Evolutionary conservation across 345 rosid species (phyloP).

Genomic region (Brassica juncea): DNA sequence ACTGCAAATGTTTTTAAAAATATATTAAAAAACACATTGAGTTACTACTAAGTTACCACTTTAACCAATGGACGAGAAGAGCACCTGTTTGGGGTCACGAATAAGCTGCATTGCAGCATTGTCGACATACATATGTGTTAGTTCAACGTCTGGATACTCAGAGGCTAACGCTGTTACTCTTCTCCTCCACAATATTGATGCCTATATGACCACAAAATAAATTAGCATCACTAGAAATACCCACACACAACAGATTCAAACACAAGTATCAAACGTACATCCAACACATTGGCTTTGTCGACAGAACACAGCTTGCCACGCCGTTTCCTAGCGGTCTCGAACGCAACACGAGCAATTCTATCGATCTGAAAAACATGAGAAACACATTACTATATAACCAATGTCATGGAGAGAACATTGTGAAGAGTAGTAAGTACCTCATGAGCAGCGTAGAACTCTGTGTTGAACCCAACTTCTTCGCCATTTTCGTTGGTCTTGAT

Average conservation of each 20-base stretch:
- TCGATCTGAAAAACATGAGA: constrained; percentile 55
- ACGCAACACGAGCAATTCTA: constrained; percentile 94
- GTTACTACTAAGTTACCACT: background rate
- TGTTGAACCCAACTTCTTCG: constrained; percentile 80
- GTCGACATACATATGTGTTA: constrained; percentile 95
- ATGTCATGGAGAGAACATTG: background rate
- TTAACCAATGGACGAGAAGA: constrained; percentile 15
- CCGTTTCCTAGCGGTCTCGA: constrained; percentile 24
- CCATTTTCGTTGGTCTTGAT: constrained; percentile 66
- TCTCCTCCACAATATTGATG: constrained; percentile 93
- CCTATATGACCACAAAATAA: constrained; percentile 43
- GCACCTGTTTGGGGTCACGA: constrained; percentile 94
- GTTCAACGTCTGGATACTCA: constrained; percentile 91
- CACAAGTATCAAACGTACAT: background rate
- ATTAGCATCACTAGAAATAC: background rate
- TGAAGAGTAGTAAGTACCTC: constrained; percentile 63
- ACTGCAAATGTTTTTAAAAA: constrained; percentile 50
- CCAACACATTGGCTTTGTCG: background rate
- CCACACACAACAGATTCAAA: background rate
- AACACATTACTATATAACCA: constrained; percentile 8
- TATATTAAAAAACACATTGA: background rate
- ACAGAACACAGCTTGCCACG: background rate
- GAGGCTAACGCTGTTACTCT: constrained; percentile 68
- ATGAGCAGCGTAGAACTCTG: constrained; percentile 76
- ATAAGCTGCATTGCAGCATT: constrained; percentile 98